phyloP scores from a whole-genome alignment of 1,284 basidiomycete species.

The Trichosporon sp. region DNA sequence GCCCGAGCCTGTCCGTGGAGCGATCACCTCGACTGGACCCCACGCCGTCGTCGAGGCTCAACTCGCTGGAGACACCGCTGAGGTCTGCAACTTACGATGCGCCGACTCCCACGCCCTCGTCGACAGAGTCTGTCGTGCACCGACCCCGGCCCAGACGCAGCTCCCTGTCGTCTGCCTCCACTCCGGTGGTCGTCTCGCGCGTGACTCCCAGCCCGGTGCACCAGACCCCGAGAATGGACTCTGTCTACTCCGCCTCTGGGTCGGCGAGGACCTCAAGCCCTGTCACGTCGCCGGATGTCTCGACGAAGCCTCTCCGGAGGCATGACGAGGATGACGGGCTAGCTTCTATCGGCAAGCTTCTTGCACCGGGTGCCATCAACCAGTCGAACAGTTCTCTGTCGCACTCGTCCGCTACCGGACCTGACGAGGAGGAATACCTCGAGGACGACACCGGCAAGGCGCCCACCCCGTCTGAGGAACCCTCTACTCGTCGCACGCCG shows the following conservation, averaged over 20 bases:
- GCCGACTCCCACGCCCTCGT: neutral
- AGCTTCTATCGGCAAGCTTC: neutral
- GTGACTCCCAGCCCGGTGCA: conserved; percentile 7
- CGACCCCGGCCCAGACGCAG: neutral
- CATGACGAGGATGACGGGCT: neutral
- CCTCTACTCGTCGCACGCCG: neutral
- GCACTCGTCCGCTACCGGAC: neutral
- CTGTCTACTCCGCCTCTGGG: neutral
- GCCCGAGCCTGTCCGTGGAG: neutral
- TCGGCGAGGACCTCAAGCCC: neutral
- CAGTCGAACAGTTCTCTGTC: neutral
- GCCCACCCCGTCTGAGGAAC: neutral
- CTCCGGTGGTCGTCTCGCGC: neutral
- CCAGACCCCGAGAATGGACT: conserved; percentile 5
- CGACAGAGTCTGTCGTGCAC: neutral
- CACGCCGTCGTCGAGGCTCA: neutral
- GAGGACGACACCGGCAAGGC: neutral
- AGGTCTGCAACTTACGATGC: neutral
- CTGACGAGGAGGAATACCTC: neutral
- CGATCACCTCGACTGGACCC: neutral
- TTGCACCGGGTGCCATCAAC: neutral
- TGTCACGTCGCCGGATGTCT: neutral
- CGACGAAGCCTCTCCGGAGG: neutral
- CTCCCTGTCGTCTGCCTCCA: neutral
- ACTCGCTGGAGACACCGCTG: neutral